These are phyloP conservation scores for Populus tremula DNA, from an alignment of 345 rosid genomes.

Conservation along the genomic window DNA sequence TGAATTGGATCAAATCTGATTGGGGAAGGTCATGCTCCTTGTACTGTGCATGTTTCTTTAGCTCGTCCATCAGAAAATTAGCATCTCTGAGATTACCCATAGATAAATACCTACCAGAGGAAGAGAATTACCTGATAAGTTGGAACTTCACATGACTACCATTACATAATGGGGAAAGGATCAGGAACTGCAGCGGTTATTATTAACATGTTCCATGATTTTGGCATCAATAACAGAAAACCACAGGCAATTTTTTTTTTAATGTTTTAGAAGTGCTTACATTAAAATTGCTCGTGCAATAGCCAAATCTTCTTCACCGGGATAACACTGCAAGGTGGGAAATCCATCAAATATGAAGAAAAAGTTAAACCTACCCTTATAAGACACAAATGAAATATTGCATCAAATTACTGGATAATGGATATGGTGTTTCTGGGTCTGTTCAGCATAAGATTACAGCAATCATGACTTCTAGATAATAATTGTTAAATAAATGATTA, in stretches of 20 bases:
- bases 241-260: not conserved
- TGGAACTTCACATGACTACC: not conserved
- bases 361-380: not conserved
- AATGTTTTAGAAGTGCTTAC: conserved; percentile 40
- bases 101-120: conserved; percentile 60
- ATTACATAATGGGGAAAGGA: not conserved
- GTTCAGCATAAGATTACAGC: not conserved
- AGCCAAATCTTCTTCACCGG: conserved; percentile 96
- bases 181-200: not conserved
- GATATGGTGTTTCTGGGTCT: not conserved
- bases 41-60: conserved; percentile 61
- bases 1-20: conserved; percentile 65
- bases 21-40: conserved; percentile 50
- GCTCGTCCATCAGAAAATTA: conserved; percentile 67
- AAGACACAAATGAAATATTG: not conserved
- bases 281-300: conserved; percentile 74
- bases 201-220: not conserved
- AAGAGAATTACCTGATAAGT: conserved; percentile 9
- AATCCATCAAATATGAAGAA: conserved; percentile 9
- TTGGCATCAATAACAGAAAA: not conserved
- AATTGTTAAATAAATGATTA: not conserved
- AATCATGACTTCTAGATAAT: not conserved
- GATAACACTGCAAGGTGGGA: conserved; percentile 78
- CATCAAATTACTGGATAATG: not conserved
- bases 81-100: conserved; percentile 87